Evolutionary conservation across 78 protist species (phyloP).

Genomic region (Capsaspora owczarzaki): DNA sequence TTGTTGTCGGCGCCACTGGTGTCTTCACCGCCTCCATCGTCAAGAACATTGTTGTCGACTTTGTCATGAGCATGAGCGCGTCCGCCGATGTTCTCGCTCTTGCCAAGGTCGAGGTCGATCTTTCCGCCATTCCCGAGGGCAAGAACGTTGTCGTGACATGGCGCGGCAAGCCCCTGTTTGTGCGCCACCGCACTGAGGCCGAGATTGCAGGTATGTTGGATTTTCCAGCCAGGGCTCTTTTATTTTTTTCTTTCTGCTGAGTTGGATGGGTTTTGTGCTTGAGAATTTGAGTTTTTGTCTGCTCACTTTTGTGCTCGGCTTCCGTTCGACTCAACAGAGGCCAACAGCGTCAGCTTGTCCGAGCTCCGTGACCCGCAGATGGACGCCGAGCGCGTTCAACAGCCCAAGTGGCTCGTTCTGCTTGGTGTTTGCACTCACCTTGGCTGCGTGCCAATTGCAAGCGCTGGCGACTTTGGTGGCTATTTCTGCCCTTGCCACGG

Average conservation of each 20-base stretch:
- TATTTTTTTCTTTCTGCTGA: too few relatives aligned
- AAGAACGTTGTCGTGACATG: constrained; percentile 37
- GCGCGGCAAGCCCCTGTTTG: constrained; percentile 77
- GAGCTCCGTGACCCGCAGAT: constrained; percentile 51
- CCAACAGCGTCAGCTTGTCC: not conserved
- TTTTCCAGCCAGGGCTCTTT: not conserved
- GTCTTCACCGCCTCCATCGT: not conserved
- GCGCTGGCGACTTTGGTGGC: constrained; percentile 86
- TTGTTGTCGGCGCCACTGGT: constrained; percentile 17
- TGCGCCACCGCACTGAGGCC: constrained; percentile 45
- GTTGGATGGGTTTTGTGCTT: too few relatives aligned
- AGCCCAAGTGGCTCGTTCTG: constrained; percentile 77
- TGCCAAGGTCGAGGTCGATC: constrained; percentile 59
- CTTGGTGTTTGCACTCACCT: constrained; percentile 96
- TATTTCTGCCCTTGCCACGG: constrained; percentile 99
- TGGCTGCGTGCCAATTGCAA: constrained; percentile 91
- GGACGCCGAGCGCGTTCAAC: constrained; percentile 46
- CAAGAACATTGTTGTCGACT: constrained; percentile 19
- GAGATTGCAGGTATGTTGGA: too few relatives aligned
- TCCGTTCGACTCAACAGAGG: too few relatives aligned
- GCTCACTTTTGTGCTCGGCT: too few relatives aligned
- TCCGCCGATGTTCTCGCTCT: constrained; percentile 54
- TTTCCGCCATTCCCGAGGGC: constrained; percentile 41
- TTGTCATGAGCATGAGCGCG: constrained; percentile 24
- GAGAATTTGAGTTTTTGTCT: too few relatives aligned